phyloP scores from a whole-genome alignment of 139 green algal genomes.

The Chlamydomonas eustigma region DNA sequence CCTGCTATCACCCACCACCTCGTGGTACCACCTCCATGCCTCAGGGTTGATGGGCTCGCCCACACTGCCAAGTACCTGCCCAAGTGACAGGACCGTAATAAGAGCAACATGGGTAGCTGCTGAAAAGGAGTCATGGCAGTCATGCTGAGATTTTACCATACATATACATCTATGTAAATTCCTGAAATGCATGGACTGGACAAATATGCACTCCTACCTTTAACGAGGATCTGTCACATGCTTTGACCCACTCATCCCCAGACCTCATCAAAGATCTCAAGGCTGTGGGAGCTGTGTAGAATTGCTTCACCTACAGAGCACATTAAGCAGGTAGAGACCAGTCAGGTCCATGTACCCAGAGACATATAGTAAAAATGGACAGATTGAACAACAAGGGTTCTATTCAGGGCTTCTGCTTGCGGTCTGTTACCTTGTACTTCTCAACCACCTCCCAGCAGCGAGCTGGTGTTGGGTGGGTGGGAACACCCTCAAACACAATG shows the following conservation, averaged over 20 bases:
- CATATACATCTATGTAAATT: background rate
- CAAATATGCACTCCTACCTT: constrained; percentile 19
- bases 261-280: constrained; percentile 84
- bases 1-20: constrained; percentile 56
- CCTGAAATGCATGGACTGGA: background rate
- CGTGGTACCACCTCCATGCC: constrained; percentile 94
- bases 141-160: too few species aligned
- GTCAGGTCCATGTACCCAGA: too few species aligned
- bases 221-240: constrained; percentile 41
- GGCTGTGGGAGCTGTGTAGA: constrained; percentile 95
- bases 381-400: background rate
- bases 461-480: constrained; percentile 79
- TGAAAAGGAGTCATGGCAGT: constrained; percentile 4
- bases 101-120: constrained; percentile 26
- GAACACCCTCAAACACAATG: constrained; percentile 94
- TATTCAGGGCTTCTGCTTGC: background rate
- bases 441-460: constrained; percentile 91
- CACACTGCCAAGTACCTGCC: constrained; percentile 89
- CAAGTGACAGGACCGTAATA: constrained; percentile 32
- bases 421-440: constrained; percentile 73
- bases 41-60: constrained; percentile 98
- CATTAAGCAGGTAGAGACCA: too few species aligned
- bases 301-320: constrained; percentile 47
- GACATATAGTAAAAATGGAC: too few species aligned
- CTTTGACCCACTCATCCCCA: constrained; percentile 49